Base-by-base conservation (phyloP, 768 basidiomycete species). In the Phlebiopsis flavidoalba region DNA sequence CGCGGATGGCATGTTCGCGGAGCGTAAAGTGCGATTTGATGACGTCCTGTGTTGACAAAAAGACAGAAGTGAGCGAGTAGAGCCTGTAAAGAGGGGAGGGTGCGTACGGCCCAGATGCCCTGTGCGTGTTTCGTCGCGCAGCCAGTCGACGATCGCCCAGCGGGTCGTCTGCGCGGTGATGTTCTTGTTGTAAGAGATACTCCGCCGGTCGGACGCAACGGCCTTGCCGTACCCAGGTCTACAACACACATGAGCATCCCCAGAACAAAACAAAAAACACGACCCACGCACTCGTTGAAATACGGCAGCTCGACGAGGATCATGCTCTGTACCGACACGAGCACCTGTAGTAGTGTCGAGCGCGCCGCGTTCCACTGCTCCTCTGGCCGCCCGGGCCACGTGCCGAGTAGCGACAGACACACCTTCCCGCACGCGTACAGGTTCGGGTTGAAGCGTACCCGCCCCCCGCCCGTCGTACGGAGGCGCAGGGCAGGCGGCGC, bases 301-400 rank as follows among this genome's bases (percentile, higher is more conserved):
- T 78, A 85, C 2, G 83, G 82, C 12, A 75, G 63, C 40, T 84
- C 81, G 21, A 82, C 75, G 36, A 83, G 69, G 60, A 83, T 84
- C 82, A 83, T 84, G 68, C 79, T 79, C 68, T 83, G 83, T 24
- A 84, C 83, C 57, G 80, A 81, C 36, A 85, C 79, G 17, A 84
- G 70, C 17, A 83, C 82, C 67, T 84, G 83, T 40, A 84, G 71
- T 21, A 85, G 68, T 8, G 83, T 84, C n/a, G 80, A 83, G 54
- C 78, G 78, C 15, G 75, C 66, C 5, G 71, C 72, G 5, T 71
- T 72, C 83, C 83, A 85, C 66, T 80, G 70, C 63, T 78, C 78
- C 60, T 78, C 77, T 7, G 77, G 75, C 77, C 76, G 66, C n/a
- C 83, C 82, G 40, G 71, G 66, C 82, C 83, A 85, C 1, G 83